These are phyloP conservation scores for Scenedesmus sp. DNA, from an alignment of 163 green algal genomes.

Conservation along the genomic window DNA sequence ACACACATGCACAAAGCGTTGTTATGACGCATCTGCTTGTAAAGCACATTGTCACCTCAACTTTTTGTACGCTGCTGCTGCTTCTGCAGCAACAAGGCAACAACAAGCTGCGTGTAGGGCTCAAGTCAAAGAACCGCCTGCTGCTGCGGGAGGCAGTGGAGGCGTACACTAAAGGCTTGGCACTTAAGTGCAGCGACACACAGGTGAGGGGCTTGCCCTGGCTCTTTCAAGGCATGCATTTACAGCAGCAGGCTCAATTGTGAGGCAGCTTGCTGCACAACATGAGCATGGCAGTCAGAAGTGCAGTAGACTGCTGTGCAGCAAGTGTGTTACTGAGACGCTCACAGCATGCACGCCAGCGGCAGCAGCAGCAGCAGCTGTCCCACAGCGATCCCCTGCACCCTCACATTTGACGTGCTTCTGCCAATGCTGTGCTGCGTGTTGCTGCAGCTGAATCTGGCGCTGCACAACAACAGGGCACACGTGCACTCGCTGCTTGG, in stretches of 20 bases:
- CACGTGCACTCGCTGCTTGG: constrained; percentile 85
- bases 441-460: constrained; percentile 56
- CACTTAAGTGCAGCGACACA: constrained; percentile 54
- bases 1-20: background rate
- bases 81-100: constrained; percentile 84
- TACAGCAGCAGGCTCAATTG: no score
- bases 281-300: background rate
- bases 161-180: constrained; percentile 83
- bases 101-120: constrained; percentile 78
- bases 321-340: no score
- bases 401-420: no score
- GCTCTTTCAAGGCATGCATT: no score
- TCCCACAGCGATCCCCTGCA: no score
- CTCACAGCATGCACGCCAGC: no score
- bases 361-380: background rate
- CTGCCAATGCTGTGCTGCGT: background rate
- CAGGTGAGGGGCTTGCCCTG: background rate
- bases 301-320: background rate
- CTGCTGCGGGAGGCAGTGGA: constrained; percentile 85
- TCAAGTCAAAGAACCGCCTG: constrained; percentile 83
- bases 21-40: background rate
- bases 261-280: no score
- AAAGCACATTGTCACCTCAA: background rate
- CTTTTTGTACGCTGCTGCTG: background rate
- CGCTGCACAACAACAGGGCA: constrained; percentile 83